Conservation (phyloP, 805 yeast genomes). For the Kodamaea hsintzibuensis region DNA sequence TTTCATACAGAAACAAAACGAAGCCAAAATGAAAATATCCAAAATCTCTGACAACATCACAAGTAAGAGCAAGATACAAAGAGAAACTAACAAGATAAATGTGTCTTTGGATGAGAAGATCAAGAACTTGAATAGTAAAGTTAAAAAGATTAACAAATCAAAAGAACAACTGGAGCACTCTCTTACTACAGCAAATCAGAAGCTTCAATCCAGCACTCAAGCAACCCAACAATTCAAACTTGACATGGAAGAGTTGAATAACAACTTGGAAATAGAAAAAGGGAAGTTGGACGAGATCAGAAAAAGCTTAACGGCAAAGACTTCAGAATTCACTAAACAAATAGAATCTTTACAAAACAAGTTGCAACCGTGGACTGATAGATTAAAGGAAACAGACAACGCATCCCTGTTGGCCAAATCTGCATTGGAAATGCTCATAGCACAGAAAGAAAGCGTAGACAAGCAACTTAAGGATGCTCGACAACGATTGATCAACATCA, state of each 20-base stretch:
- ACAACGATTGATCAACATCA: constrained; percentile 44
- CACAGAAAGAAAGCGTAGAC: constrained; percentile 44
- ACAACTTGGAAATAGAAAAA: constrained; percentile 53
- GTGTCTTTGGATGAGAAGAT: constrained; percentile 76
- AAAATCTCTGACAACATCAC: constrained; percentile 23
- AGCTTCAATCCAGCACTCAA: constrained; percentile 45
- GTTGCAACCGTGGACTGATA: constrained; percentile 81
- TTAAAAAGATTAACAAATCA: constrained; percentile 57
- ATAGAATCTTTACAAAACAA: constrained; percentile 63
- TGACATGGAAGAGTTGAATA: constrained; percentile 48
- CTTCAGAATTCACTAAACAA: constrained; percentile 63
- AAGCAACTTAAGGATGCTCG: constrained; percentile 48
- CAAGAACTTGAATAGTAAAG: constrained; percentile 62
- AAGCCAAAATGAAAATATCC: constrained; percentile 26
- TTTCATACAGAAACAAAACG: constrained; percentile 34
- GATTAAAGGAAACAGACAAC: constrained; percentile 61
- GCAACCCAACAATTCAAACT: constrained; percentile 45
- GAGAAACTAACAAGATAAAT: constrained; percentile 44
- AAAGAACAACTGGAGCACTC: constrained; percentile 49
- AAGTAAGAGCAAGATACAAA: constrained; percentile 28
- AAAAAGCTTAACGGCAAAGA: constrained; percentile 67
- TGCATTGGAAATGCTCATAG: constrained; percentile 58
- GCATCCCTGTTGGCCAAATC: constrained; percentile 65
- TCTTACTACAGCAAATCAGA: constrained; percentile 45
- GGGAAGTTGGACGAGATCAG: constrained; percentile 62